Conservation (phyloP, 345 rosid species). For the Microcos paniculata region DNA sequence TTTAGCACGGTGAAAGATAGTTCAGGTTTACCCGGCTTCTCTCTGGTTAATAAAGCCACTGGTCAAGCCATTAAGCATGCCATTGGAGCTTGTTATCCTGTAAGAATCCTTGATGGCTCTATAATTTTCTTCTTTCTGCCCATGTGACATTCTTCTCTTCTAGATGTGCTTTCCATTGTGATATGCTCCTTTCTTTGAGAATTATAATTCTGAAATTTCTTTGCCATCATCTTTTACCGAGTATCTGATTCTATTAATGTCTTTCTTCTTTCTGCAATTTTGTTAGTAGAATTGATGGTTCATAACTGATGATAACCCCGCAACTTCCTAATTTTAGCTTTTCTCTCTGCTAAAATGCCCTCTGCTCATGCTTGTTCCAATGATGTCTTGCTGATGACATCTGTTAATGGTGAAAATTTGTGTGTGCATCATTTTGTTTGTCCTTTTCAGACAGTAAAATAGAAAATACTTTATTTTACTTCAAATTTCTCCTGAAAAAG, state of each 20-base stretch:
- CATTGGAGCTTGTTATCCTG: slow-evolving; percentile 72
- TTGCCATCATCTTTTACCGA: neutral
- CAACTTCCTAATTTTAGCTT: neutral
- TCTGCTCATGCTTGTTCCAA: neutral
- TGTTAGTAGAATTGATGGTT: too few species aligned
- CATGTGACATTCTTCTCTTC: neutral
- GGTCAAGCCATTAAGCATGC: slow-evolving; percentile 89
- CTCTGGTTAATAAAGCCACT: slow-evolving; percentile 84
- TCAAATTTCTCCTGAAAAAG: neutral
- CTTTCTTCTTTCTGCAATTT: too few species aligned
- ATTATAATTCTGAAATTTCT: too few species aligned
- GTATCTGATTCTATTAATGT: too few species aligned
- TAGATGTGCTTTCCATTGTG: too few species aligned
- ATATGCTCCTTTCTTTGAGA: too few species aligned
- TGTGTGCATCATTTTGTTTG: neutral
- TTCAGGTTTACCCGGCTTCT: slow-evolving; percentile 76
- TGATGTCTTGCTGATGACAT: neutral
- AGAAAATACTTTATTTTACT: neutral
- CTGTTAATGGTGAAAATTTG: neutral
- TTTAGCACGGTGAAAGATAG: slow-evolving; percentile 82
- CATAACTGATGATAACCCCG: too few species aligned
- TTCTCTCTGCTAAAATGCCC: neutral
- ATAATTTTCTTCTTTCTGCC: neutral
- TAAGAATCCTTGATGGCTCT: slow-evolving; percentile 32
- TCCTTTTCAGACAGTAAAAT: neutral